Percentiles rank a stretch among this genome's conserved stretches.
phyloP scores from a whole-genome alignment of 2,329 filamentous ascomycete genomes.

The Apiospora hydei region DNA sequence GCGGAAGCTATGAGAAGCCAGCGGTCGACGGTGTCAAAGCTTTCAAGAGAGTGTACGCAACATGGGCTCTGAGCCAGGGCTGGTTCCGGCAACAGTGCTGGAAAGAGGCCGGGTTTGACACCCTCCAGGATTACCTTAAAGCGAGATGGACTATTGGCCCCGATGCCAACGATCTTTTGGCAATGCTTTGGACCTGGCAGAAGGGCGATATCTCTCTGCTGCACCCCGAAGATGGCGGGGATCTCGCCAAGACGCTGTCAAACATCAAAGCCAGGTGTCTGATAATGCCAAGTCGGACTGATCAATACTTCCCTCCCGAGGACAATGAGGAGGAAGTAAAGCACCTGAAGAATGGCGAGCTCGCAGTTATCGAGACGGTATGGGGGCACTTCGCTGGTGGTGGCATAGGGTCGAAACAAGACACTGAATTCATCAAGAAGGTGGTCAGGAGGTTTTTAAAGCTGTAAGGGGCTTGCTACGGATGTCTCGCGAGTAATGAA shows the following conservation, averaged over 20 bases:
- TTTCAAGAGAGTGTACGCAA: constrained; percentile 42
- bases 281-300: constrained; percentile 48
- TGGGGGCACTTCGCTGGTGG: constrained; percentile 50
- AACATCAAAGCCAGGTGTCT: constrained; percentile 45
- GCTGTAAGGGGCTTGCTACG: background rate
- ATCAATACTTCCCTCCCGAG: constrained; percentile 50
- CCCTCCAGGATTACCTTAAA: constrained; percentile 33
- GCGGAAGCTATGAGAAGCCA: constrained; percentile 38
- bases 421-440: constrained; percentile 27
- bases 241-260: constrained; percentile 43
- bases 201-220: constrained; percentile 44
- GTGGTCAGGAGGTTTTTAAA: constrained; percentile 21
- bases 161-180: constrained; percentile 47
- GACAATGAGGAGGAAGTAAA: constrained; percentile 46
- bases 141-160: constrained; percentile 36
- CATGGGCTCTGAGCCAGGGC: constrained; percentile 44
- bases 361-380: constrained; percentile 44
- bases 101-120: constrained; percentile 41
- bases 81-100: constrained; percentile 50
- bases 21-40: constrained; percentile 43
- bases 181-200: constrained; percentile 50
- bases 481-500: background rate
- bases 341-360: constrained; percentile 40
- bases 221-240: constrained; percentile 39
- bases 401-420: constrained; percentile 41